phyloP scores from a whole-genome alignment of 2,329 filamentous ascomycete genomes.

The Coniochaeta sp. region DNA sequence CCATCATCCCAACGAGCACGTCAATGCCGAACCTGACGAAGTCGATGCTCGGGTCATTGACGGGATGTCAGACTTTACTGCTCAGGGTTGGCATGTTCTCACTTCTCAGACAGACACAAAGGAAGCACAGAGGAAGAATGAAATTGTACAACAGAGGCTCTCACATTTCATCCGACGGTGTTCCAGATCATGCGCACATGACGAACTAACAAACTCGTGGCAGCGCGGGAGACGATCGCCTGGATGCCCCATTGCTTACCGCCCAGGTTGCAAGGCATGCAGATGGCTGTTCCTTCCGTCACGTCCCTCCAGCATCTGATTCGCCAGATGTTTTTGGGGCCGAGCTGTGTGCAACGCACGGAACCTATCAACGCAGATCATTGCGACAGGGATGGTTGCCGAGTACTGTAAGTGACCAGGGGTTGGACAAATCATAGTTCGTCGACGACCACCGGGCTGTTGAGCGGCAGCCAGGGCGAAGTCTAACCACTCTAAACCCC shows the following conservation, averaged over 20 bases:
- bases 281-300: slow-evolving; percentile 11
- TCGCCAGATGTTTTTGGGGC: slow-evolving; percentile 5
- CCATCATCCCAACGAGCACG: background rate
- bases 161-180: background rate
- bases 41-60: background rate
- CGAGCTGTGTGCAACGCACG: background rate
- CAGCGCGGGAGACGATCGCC: background rate
- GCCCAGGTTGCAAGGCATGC: slow-evolving; percentile 17
- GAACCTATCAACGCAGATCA: slow-evolving; percentile 11
- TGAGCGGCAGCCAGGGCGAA: background rate
- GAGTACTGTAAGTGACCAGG: slow-evolving; percentile 11
- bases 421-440: slow-evolving; percentile 1
- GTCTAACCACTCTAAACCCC: background rate
- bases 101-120: background rate
- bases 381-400: slow-evolving; percentile 11
- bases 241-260: slow-evolving; percentile 13
- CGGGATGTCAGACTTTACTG: background rate
- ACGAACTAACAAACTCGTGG: background rate
- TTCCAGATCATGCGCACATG: background rate
- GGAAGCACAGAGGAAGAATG: background rate
- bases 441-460: background rate
- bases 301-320: slow-evolving; percentile 13
- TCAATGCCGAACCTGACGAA: background rate
- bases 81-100: background rate
- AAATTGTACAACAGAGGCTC: background rate